Evolutionary conservation across 352 stramenopile genomes (phyloP), one percentile per base, ranked within the genome.

Genomic region (Hyaloperonospora brassicae): DNA sequence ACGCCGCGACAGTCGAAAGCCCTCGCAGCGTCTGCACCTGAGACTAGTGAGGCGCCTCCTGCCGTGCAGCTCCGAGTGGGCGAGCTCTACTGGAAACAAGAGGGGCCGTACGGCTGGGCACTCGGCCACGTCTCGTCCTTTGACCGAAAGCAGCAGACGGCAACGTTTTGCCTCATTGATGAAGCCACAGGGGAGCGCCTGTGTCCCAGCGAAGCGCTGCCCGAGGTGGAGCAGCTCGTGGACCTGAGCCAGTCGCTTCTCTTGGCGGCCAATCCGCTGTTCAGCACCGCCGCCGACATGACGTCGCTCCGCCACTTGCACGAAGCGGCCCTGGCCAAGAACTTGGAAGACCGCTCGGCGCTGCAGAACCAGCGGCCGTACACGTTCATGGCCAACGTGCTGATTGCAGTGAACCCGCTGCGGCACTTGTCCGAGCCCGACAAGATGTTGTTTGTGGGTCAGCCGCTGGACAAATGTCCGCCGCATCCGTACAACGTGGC

Each of bases 381-480:
- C 64, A 94, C 84, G 11, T 94, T 93, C 61, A 92, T 89, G 78
- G 83, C 79, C 46, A 89, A 94, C 65, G 81, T 94, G 13, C 48
- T 94, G 49, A 88, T 94, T 57, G 83, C 81, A 0, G 72, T 94
- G 46, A 94, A 94, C 64, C 84, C 84, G 42, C 70, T 91, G 45
- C 80, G 79, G 51, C 64, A 80, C 25, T 58, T 93, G 24, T 66
- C 86, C 23, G 79, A 89, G 27, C 78, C 79, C 2, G 77, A 89
- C 61, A 82, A 86, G 55, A 68, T 78, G 59, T 65, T 78, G 5
- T 94, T 86, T 47, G 68, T 81, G 46, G 72, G 72, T 24, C 84
- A 86, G 63, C 70, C 73, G 27, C 68, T 86, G 25, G 81, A 84
- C 46, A 70, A 63, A 12, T 91, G 81, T 38, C 77, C 77, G 12